Base-by-base conservation (phyloP, 2,329 filamentous ascomycete species). In the Lachnellula subtilissima region DNA sequence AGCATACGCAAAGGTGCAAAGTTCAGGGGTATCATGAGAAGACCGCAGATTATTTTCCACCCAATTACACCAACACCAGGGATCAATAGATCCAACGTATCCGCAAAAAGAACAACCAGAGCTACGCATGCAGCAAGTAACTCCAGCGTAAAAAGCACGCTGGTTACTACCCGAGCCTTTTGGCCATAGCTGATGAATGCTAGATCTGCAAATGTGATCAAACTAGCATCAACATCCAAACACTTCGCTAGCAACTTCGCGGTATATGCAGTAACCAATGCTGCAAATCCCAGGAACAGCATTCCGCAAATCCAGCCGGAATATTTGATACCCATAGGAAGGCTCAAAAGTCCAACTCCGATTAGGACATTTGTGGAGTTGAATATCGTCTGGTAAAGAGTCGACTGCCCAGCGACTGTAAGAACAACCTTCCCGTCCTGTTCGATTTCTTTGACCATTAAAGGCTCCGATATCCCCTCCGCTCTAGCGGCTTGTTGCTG, bases 181-280 rank as follows among this genome's bases (percentile, higher is more conserved):
- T 85, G 82, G 8, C 93, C 93, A 71, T 95, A 97, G 19, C 91
- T 92, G 64, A 96, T 87, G 67, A 88, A 97, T 2, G 93, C 94
- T 48, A 97, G 77, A 69, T 97, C 93, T 36, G 92, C 94, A 72
- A 97, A 97, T 2, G 93, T 97, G 66, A 97, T 91, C 61, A 97
- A 83, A 50, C 84, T 89, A 57, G 81, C 82, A 73, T 97, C 90
- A 22, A 91, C 82, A 63, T 96, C 87, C 76, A 97, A 86, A 71
- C 93, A 97, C 71, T 88, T 93, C 28, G 91, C 88, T 37, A 97
- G 78, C 12, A 97, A 74, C 64, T 84, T 88, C 12, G 91, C 92
- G 0, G 94, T 97, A 72, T 97, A 96, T 11, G 82, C 82, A 0
- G 94, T 97, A 19, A 88, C 83, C 4, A 82, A 69, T 6, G 91